These are phyloP conservation scores for Vitis cinerea DNA, from an alignment of 164 flowering plant species.

Conservation along the genomic window DNA sequence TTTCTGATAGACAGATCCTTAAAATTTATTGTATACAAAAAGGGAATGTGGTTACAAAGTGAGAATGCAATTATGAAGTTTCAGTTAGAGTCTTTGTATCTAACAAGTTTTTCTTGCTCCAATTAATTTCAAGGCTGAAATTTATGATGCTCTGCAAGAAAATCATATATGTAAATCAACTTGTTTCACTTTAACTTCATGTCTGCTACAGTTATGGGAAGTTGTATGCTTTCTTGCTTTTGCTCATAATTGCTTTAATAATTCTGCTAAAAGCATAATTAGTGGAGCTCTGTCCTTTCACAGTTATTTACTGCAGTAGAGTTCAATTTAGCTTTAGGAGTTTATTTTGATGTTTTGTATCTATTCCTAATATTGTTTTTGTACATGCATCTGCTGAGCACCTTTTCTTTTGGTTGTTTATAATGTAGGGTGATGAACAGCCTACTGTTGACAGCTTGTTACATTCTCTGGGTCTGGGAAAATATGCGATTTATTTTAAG, in stretches of 20 bases:
- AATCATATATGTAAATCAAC: neutral
- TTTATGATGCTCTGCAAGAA: neutral
- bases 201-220: neutral
- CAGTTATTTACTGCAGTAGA: too few species aligned
- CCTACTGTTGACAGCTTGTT: conserved; percentile 63
- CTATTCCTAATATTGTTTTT: neutral
- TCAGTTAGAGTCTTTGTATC: neutral
- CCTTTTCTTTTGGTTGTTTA: conserved; percentile 8
- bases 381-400: neutral
- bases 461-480: conserved; percentile 65
- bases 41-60: neutral
- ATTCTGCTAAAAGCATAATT: too few species aligned
- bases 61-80: neutral
- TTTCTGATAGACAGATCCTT: neutral
- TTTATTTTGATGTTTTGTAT: neutral
- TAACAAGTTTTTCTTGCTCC: neutral
- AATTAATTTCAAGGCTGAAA: neutral
- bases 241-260: neutral
- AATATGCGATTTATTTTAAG: conserved; percentile 64
- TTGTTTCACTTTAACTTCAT: neutral
- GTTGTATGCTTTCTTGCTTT: neutral
- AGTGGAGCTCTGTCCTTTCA: too few species aligned
- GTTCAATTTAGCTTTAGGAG: neutral
- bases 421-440: conserved; percentile 55
- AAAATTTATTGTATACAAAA: neutral